Evolutionary conservation across 352 stramenopile genomes (phyloP), one percentile per base, ranked within the genome.

Genomic region (Globisporangium viniferum): DNA sequence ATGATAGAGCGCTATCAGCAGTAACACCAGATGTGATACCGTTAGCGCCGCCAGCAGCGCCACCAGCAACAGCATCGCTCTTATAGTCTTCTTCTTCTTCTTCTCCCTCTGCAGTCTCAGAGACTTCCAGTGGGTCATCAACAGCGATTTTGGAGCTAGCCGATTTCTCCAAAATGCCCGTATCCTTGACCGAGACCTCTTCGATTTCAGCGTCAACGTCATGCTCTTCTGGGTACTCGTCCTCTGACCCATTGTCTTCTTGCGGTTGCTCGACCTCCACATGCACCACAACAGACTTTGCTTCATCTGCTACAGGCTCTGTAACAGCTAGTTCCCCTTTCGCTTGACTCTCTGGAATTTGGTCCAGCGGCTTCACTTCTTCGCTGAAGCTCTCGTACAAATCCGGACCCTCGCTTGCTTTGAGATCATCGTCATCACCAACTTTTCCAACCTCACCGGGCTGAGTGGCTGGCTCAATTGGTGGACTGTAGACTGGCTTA

Each of bases 361-460:
- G 55, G 18, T 60, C 6, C 53, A 41, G 53, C 27, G 12, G 53
- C 27, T 59, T 59, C 20, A 27, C 0, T 6, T 39, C 53, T 39
- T 59, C 27, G 39, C 53, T 59, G 27, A 59, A 59, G 53, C 27
- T 41, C 53, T 59, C 27, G 27, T 39, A 59, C 24, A 59, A 14
- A 10, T 39, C 27, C 53, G n/a, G 53, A 4, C 39, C 53, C 27
- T 39, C 24, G 18, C 3, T 44, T 29, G 31, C 18, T 33, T 59
- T 60, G 29, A 60, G 1, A 18, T 18, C 55, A 20, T 20, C 55
- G 2, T 2, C 55, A 29, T 2, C 55, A 41, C 6, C 31, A 15
- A 12, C 6, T 59, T 41, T 33, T 12, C 6, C 5, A 1, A 5
- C 18, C 27, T 59, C 29, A 27, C 8, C 4, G 8, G 48, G 9